Evolutionary conservation across 164 flowering plant species (phyloP).

Genomic region (Vitis amurensis): DNA sequence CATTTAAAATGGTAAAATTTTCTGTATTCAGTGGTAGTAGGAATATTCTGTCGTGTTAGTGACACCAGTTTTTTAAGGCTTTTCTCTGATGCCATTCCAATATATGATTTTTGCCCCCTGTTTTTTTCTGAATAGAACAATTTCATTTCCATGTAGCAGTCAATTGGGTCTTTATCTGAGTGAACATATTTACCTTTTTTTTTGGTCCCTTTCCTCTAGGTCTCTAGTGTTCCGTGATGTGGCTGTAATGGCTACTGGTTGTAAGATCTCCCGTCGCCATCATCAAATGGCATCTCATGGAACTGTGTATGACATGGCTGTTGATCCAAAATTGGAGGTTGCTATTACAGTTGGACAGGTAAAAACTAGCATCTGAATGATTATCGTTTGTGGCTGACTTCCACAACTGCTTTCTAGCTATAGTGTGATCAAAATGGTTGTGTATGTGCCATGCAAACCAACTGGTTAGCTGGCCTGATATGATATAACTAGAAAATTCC

Average conservation of each 20-base stretch:
- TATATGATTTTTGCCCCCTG: too few relatives aligned
- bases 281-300: slow-evolving; percentile 58
- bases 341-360: slow-evolving; percentile 79
- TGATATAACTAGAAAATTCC: background rate
- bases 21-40: too few relatives aligned
- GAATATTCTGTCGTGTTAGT: too few relatives aligned
- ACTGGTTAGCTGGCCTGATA: background rate
- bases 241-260: slow-evolving; percentile 27
- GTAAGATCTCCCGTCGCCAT: slow-evolving; percentile 32
- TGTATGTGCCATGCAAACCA: background rate
- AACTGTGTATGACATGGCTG: slow-evolving; percentile 62
- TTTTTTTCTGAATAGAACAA: background rate
- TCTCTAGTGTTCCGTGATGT: slow-evolving; percentile 61
- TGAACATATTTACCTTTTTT: background rate
- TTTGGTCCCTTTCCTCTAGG: slow-evolving; percentile 30
- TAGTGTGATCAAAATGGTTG: background rate
- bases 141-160: background rate
- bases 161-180: background rate
- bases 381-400: background rate
- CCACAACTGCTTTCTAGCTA: background rate
- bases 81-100: too few relatives aligned
- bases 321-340: slow-evolving; percentile 50
- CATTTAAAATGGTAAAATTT: too few relatives aligned
- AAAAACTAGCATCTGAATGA: background rate
- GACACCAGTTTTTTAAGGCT: too few relatives aligned